Conservation (phyloP, 2,329 filamentous ascomycete species). For the Pseudovirgaria hyperparasitica region DNA sequence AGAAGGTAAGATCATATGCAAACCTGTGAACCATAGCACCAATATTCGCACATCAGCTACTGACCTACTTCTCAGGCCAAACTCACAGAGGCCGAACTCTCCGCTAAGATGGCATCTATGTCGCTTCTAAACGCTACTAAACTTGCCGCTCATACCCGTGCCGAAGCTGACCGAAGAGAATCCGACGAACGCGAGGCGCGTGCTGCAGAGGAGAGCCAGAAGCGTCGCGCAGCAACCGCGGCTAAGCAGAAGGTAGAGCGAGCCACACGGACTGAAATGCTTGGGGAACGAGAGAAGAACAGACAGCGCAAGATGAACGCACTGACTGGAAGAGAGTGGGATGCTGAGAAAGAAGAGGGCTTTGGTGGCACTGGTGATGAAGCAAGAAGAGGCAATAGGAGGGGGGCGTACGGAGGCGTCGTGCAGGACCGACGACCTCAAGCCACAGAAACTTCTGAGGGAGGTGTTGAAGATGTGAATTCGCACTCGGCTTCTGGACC, state of each 20-base stretch:
- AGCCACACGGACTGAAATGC: slow-evolving; percentile 44
- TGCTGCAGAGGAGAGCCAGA: slow-evolving; percentile 36
- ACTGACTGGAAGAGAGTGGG: slow-evolving; percentile 48
- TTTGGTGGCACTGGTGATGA: slow-evolving; percentile 30
- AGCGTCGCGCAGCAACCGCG: slow-evolving; percentile 22
- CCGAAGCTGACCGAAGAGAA: slow-evolving; percentile 54
- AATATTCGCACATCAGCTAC: slow-evolving; percentile 4
- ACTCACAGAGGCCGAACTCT: slow-evolving; percentile 52
- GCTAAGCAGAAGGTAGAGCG: slow-evolving; percentile 33
- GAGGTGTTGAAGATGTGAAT: slow-evolving; percentile 11
- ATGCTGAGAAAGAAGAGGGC: slow-evolving; percentile 48
- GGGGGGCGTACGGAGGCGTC: slow-evolving; percentile 41
- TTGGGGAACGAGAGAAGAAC: slow-evolving; percentile 49
- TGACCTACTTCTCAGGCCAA: slow-evolving; percentile 33
- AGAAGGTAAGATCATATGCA: slow-evolving; percentile 25
- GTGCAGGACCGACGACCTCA: slow-evolving; percentile 17
- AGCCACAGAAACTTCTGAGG: slow-evolving; percentile 12
- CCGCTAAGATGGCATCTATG: slow-evolving; percentile 47
- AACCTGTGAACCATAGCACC: background rate
- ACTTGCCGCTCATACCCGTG: slow-evolving; percentile 47
- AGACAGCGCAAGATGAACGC: slow-evolving; percentile 46
- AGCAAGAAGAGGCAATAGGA: slow-evolving; percentile 30
- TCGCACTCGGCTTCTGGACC: slow-evolving; percentile 4
- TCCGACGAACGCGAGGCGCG: slow-evolving; percentile 52
- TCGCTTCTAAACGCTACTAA: slow-evolving; percentile 48